Percentiles rank a stretch among this genome's conserved stretches.
Conservation (phyloP, 2,329 filamentous ascomycete genomes). For the Colletotrichum orbiculare region DNA sequence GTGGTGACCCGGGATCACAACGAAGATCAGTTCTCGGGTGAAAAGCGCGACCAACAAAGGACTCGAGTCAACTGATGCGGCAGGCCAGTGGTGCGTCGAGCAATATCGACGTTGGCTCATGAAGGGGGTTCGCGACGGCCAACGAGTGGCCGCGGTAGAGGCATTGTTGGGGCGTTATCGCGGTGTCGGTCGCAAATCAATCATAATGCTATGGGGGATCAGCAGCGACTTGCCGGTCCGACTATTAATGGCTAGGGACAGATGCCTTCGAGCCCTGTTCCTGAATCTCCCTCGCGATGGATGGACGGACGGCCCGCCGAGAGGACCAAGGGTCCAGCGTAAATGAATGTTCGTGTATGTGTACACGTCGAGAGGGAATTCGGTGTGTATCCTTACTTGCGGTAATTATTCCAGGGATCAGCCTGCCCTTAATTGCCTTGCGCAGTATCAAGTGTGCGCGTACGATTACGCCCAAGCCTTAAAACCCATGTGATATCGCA, state of each 20-base stretch:
- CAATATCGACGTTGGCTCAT: slow-evolving; percentile 11
- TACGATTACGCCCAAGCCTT: too few relatives aligned
- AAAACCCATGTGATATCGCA: slow-evolving; percentile 15
- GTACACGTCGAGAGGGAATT: neutral
- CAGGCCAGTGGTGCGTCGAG: slow-evolving; percentile 3
- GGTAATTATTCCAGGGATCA: slow-evolving; percentile 21
- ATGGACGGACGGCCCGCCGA: slow-evolving; percentile 25
- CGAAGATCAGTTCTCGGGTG: slow-evolving; percentile 5
- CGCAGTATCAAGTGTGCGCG: neutral
- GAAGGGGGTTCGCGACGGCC: slow-evolving; percentile 11
- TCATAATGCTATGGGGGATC: slow-evolving; percentile 21
- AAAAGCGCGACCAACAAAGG: neutral
- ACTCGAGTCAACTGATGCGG: slow-evolving; percentile 5
- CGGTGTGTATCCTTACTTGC: neutral
- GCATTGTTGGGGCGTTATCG: slow-evolving; percentile 27
- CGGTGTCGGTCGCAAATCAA: slow-evolving; percentile 26
- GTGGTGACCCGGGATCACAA: slow-evolving; percentile 7
- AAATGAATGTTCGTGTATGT: neutral
- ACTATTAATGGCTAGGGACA: slow-evolving; percentile 7
- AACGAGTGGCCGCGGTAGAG: slow-evolving; percentile 21
- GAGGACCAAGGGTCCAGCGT: slow-evolving; percentile 21
- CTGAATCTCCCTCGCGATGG: slow-evolving; percentile 28
- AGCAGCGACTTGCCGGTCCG: slow-evolving; percentile 15
- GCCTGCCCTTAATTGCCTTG: neutral
- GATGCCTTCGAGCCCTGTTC: slow-evolving; percentile 29